Evolutionary conservation across 495 filamentous ascomycete genomes (phyloP).

Genomic region (Penicillium flavigenum): DNA sequence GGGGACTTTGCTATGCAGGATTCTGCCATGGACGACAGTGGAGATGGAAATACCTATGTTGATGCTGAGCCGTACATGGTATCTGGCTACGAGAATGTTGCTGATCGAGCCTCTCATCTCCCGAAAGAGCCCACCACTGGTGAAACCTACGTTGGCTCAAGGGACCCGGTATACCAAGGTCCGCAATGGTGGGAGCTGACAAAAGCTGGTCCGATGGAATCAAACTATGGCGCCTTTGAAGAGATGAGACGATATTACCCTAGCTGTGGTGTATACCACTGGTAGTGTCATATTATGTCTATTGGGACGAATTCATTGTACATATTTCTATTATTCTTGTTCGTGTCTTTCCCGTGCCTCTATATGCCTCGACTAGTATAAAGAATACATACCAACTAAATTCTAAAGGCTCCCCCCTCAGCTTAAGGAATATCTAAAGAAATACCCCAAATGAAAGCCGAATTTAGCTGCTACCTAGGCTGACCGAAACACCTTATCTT

Average conservation of each 20-base stretch:
- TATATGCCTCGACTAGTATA: background rate
- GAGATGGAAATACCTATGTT: slow-evolving; percentile 36
- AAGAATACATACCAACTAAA: background rate
- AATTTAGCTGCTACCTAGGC: background rate
- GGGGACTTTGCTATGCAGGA: slow-evolving; percentile 53
- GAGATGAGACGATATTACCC: slow-evolving; percentile 32
- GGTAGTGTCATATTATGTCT: background rate
- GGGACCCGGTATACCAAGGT: slow-evolving; percentile 60
- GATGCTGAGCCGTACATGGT: slow-evolving; percentile 71
- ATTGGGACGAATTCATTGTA: background rate
- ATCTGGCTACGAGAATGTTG: slow-evolving; percentile 60
- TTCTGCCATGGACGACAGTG: slow-evolving; percentile 30
- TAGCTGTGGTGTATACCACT: slow-evolving; percentile 7
- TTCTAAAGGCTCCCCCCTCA: background rate
- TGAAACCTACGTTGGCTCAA: slow-evolving; percentile 52
- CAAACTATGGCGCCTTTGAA: slow-evolving; percentile 56
- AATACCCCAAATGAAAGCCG: too few relatives aligned
- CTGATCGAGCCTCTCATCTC: slow-evolving; percentile 23
- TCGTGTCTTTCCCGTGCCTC: background rate
- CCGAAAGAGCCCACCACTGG: slow-evolving; percentile 39
- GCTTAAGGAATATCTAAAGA: background rate
- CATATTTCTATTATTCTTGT: background rate
- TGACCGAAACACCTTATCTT: background rate
- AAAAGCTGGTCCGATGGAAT: slow-evolving; percentile 50
- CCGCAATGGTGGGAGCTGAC: slow-evolving; percentile 51